Evolutionary conservation across 1,284 basidiomycete species (phyloP), one percentile per base, ranked within the genome.

Genomic region (Microbotryum lychnidis-dioicae): DNA sequence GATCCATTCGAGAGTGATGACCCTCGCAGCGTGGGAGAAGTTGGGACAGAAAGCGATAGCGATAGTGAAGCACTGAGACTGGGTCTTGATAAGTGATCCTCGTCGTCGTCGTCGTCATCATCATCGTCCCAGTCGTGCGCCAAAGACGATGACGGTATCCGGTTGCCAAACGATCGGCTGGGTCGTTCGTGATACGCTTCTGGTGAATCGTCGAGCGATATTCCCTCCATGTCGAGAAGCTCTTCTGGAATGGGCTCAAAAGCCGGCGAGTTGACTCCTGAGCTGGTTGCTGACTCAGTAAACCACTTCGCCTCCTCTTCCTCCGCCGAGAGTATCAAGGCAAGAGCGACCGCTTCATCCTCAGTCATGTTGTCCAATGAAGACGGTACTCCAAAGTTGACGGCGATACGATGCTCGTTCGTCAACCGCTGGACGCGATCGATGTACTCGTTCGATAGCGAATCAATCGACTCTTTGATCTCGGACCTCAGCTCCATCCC

Each of bases 271-370:
- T 20, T 42, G 46, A 9, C 45, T 20, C 16, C 50, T 47, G 16
- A 42, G 44, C 51, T 53, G 18, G 27, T n/a, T 3, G 27, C 29
- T 37, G 46, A 51, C 10, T 44, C 48, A 0, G 46, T 50, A 45
- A 58, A 44, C 21, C 61, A 47, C 7, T 54, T 52, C 21, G n/a
- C 33, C 58, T 72, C 71, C 48, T 67, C 58, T 23, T 69, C 68
- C 21, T 72, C 70, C 0, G 52, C 58, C 16, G 65, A 68, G 21
- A 72, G 62, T 63, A 72, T 70, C 61, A 67, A 58, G 4, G 70
- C 71, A 14, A 68, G 63, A 2, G 65, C 66, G 42, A 70, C 57
- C 7, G 68, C 68, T 46, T 72, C 71, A 6, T 70, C 68, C 31
- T 71, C 70, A 1, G 70, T 70, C 65, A 70, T 62, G 48, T 68